Evolutionary conservation across 202 grass and related monocot genomes (phyloP), one percentile per base, ranked within the genome.

Genomic region (Setaria italica): DNA sequence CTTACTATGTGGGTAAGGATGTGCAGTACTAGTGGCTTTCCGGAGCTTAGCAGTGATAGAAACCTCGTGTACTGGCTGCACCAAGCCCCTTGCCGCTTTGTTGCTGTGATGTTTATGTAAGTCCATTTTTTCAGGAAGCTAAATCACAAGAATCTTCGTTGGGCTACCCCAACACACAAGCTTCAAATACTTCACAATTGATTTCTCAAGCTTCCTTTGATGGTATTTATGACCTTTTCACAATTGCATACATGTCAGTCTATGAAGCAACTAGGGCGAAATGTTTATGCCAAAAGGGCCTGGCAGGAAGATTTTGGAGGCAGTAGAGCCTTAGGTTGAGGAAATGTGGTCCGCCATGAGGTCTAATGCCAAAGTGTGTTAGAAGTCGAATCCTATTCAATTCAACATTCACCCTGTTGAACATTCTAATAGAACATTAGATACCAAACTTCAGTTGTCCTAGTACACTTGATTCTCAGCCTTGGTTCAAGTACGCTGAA

Each of bases 121-220:
- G 69, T 88, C 54, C 25, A 87, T 85, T 88, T 66, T 85, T 88
- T 66, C 83, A 90, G 93, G 90, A 84, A 86, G 74, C 76, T 95
- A 86, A 87, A 84, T 76, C 76, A 59, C 85, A 90, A 84, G 93
- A 95, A 81, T 82, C 76, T 86, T 76, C 79, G 70, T 81, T 90
- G 45, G 71, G 62, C 69, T 56, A 76, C 70, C 55, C 46, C 82
- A 88, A 74, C 68, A 87, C 85, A 70, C 87, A 89, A 74, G 67
- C 77, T 90, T 89, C 88, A 83, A 83, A 94, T 62, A 74, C 85
- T 91, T 94, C 89, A 29, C 90, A 84, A 75, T 87, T 92, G 82
- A 88, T 66, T 88, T 91, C 82, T 85, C 95, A 92, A 90, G 77
- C 83, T 90, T 88, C 91, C 74, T 74, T 79, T 64, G 81, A 87